Percentiles rank a stretch among this genome's conserved stretches.
Evolutionary conservation across 2,329 filamentous ascomycete genomes (phyloP).

Genomic region (Bipolaris sorokiniana): DNA sequence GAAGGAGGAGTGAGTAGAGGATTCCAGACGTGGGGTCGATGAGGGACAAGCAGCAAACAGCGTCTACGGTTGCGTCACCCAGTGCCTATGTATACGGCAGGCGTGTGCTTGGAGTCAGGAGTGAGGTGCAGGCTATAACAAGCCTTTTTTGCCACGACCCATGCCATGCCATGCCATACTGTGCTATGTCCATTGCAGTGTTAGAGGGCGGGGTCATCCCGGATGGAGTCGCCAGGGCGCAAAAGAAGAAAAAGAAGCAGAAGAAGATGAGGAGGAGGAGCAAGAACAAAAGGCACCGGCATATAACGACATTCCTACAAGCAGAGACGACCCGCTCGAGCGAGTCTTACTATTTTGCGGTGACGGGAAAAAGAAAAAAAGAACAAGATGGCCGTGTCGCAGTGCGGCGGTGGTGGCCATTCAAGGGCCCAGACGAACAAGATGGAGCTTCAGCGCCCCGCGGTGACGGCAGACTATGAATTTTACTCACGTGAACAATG

Average conservation of each 20-base stretch:
- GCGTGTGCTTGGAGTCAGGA: no score
- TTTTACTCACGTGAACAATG: constrained; percentile 44
- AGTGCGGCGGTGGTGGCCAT: neutral
- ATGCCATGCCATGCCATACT: neutral
- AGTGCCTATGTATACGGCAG: neutral
- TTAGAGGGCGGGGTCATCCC: neutral
- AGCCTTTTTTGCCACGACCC: neutral
- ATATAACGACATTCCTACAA: neutral
- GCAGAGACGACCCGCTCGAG: neutral
- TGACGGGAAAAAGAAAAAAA: no score
- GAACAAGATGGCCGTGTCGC: neutral
- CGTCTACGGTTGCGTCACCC: constrained; percentile 5
- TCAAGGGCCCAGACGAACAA: constrained; percentile 27
- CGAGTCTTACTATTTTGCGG: neutral
- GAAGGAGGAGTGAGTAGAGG: constrained; percentile 4
- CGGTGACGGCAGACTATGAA: constrained; percentile 32
- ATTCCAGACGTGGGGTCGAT: constrained; percentile 12
- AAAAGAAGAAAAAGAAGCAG: neutral
- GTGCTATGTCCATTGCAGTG: neutral
- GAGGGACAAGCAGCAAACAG: constrained; percentile 28
- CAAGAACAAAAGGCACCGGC: neutral
- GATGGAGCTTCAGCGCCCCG: constrained; percentile 26
- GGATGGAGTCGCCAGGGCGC: neutral
- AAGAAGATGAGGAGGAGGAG: no score
- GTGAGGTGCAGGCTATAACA: constrained; percentile 2